These are phyloP conservation scores for Funneliformis geosporum DNA, from an alignment of 192 early-diverging fungal species.

Conservation along the genomic window DNA sequence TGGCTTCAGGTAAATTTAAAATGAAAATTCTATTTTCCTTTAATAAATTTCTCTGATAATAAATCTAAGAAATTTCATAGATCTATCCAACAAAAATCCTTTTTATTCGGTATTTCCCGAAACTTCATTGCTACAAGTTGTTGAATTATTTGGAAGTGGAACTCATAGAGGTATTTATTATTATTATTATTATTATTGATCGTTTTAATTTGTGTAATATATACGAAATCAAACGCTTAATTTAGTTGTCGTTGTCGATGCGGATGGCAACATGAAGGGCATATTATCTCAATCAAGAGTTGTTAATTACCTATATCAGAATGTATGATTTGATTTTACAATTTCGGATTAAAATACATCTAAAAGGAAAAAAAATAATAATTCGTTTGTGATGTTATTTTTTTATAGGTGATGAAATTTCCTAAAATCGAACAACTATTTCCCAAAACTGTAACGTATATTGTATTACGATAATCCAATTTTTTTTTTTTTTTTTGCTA, in stretches of 20 bases:
- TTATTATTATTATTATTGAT: background rate
- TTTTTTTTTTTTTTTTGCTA: too few relatives aligned
- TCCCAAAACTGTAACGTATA: conserved; percentile 47
- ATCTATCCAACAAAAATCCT: conserved; percentile 79
- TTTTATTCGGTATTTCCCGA: conserved; percentile 81
- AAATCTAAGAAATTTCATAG: conserved; percentile 35
- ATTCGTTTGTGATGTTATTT: background rate
- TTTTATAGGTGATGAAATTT: conserved; percentile 33
- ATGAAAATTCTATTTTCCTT: background rate
- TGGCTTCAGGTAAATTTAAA: conserved; percentile 57
- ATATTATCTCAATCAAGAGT: conserved; percentile 79
- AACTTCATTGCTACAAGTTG: conserved; percentile 69
- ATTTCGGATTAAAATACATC: background rate
- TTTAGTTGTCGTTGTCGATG: conserved; percentile 71
- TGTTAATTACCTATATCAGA: conserved; percentile 66
- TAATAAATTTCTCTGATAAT: conserved; percentile 1
- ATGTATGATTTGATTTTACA: conserved; percentile 38
- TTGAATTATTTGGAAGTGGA: conserved; percentile 71
- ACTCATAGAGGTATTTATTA: conserved; percentile 65
- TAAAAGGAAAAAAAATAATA: too few relatives aligned
- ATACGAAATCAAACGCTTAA: background rate
- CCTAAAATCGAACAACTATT: conserved; percentile 47
- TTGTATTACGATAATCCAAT: background rate
- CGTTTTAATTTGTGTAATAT: background rate
- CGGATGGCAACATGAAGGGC: conserved; percentile 62